A percentile compares a stretch with the other conserved stretches of the same genome.
These are phyloP conservation scores for Annona squamosa DNA, from an alignment of 164 flowering plant species.

Conservation along the genomic window DNA sequence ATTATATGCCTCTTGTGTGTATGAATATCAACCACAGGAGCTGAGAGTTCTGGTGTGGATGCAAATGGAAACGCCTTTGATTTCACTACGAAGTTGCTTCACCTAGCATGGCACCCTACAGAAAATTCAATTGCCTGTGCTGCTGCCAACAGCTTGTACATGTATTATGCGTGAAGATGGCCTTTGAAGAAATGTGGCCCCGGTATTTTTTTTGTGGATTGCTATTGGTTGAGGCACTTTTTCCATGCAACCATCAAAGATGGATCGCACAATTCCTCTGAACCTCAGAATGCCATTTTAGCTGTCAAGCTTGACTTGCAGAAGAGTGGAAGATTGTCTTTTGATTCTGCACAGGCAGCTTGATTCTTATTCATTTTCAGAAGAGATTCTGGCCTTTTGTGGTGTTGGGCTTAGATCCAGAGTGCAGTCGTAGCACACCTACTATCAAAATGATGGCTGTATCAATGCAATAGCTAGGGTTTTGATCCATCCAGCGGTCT, in stretches of 20 bases:
- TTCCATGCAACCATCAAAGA: slow-evolving; percentile 16
- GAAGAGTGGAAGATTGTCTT: slow-evolving; percentile 31
- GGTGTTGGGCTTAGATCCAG: slow-evolving; percentile 43
- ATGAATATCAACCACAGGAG: slow-evolving; percentile 34
- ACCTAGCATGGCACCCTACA: slow-evolving; percentile 95
- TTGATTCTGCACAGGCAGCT: slow-evolving; percentile 37
- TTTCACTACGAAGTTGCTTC: slow-evolving; percentile 89
- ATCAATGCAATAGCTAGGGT: background rate
- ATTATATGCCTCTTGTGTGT: background rate
- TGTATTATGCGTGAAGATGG: slow-evolving; percentile 79
- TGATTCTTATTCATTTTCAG: slow-evolving; percentile 25
- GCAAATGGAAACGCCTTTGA: slow-evolving; percentile 89
- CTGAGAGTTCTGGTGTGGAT: slow-evolving; percentile 70
- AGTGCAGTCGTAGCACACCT: slow-evolving; percentile 54
- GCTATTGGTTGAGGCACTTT: slow-evolving; percentile 32
- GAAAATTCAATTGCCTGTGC: slow-evolving; percentile 97
- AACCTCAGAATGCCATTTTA: slow-evolving; percentile 17
- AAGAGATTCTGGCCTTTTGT: slow-evolving; percentile 39
- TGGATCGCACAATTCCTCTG: slow-evolving; percentile 28
- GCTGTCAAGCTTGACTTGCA: slow-evolving; percentile 24
- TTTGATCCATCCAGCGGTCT: background rate
- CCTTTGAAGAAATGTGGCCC: slow-evolving; percentile 17
- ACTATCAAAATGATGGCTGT: slow-evolving; percentile 17
- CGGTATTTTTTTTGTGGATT: slow-evolving; percentile 22
- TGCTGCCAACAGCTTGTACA: slow-evolving; percentile 99